Base-by-base conservation (phyloP, 2,329 filamentous ascomycete species). In the Chrysoporthe cubensis region DNA sequence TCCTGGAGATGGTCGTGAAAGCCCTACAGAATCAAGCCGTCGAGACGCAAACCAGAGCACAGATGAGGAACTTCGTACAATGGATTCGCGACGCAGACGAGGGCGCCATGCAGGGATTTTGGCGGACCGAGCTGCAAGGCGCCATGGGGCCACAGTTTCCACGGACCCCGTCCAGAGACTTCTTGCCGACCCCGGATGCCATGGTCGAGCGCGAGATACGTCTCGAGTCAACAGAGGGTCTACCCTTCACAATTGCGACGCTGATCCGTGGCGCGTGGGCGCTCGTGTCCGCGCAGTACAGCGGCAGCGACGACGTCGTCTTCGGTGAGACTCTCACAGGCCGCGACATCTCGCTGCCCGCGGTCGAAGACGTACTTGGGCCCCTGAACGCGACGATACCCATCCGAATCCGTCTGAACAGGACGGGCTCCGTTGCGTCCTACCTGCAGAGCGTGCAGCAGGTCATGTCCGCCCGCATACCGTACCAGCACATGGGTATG, bases 251-350 rank as follows among this genome's bases (percentile, higher is more conserved):
- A 3, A 21, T 58, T 5, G 68, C 68, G n/a, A 69, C 68, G 5
- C 50, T 69, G 34, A 68, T 69, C 44, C 65, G 86, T n/a, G 85
- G 83, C 34, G 87, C 85, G 0, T 89, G 87, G 86, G 85, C 85
- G 0, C 74, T 88, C 2, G 79, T 88, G 0, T 82, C 85, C 0
- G 83, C 85, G 0, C 78, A 82, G 46, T 88, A 88, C 73, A 82
- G 82, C 52, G 82, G 81, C 13, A 82, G 80, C 40, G 74, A 79
- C 26, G 87, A 89, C 67, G 79, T 88, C 7, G 78, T 88, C 16
- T 88, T 88, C 68, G 87, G 86, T 13, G 85, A 87, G 77, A 88
- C 86, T 0, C 77, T 89, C 3, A 87, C 86, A 0, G 87, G 87
- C 2, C 84, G 87, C 34, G 84, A 84, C 66, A 81, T 82, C 0